These are phyloP conservation scores for Ensete ventricosum DNA, from an alignment of 176 grass and related monocot species.

Conservation along the genomic window DNA sequence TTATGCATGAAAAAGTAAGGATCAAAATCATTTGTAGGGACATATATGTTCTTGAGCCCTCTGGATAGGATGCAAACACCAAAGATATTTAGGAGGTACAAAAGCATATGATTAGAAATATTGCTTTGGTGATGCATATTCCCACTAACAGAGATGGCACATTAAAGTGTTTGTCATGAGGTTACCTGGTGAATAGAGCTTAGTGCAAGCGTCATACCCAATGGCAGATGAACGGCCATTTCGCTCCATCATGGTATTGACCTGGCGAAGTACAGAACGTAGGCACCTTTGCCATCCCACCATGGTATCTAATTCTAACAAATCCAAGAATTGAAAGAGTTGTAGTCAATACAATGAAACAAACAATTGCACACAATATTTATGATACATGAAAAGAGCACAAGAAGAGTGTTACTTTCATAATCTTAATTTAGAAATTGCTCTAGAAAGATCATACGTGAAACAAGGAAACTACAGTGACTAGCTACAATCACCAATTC, in stretches of 20 bases:
- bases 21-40: neutral
- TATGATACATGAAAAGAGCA: too few species aligned
- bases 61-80: neutral
- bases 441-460: too few species aligned
- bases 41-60: neutral
- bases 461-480: too few species aligned
- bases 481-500: too few species aligned
- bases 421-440: too few species aligned
- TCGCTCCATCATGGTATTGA: neutral
- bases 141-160: neutral
- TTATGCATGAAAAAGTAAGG: neutral
- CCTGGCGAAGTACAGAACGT: neutral
- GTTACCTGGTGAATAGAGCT: constrained; percentile 7
- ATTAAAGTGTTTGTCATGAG: neutral
- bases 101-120: neutral
- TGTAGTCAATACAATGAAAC: too few species aligned
- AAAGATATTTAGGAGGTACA: neutral
- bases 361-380: too few species aligned
- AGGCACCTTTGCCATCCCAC: constrained; percentile 16
- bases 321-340: too few species aligned
- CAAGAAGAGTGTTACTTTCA: too few species aligned
- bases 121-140: too few species aligned
- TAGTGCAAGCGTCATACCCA: constrained; percentile 2
- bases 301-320: neutral
- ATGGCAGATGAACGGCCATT: neutral